Base-by-base conservation (phyloP, 768 basidiomycete genomes). In the Mycena rosella region DNA sequence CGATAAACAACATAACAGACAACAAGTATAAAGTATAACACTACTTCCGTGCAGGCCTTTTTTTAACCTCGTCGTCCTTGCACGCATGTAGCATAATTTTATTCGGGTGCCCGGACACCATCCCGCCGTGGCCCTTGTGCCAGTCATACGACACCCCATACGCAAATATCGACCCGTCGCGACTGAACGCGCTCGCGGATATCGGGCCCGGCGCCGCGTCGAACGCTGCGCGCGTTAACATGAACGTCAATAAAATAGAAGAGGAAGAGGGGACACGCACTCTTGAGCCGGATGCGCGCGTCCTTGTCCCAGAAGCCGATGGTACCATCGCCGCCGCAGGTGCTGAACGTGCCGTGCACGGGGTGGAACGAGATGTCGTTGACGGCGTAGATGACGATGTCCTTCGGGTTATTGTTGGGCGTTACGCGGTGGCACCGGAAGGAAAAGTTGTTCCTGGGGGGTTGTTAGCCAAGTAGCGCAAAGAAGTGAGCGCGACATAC, bases 251-350 rank as follows among this genome's bases (percentile, higher is more conserved):
- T 54, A 51, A 60, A 52, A 32, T 26, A 38, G 11, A 40, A 22
- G 18, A 14, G 45, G 4, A 20, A 26, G 14, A 22, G n/a, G 40
- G 27, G 26, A 22, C 10, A 85, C 51, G 45, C 72, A 96, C 95
- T 89, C 82, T 97, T 98, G 82, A 98, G 86, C 34, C 96, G 90
- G 6, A 92, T 95, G 64, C 96, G 91, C 8, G 92, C 90, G 72
- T 96, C 93, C 79, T 96, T 96, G 80, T 98, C 96, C 96, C 96
- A 97, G 79, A 93, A 94, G 83, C 95, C 91, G 76, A 96, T 90
- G 3, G 91, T 92, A 11, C 95, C 95, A 69, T 96, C 94, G 42
- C 91, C 86, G 18, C 92, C 95, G 65, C 89, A 91, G 14, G 93
- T 96, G 34, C 90, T 91, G 77, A 95, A 95, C 1, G 94, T 96